Evolutionary conservation across 129 eudicot species (phyloP).

Genomic region (Flaveria robusta): DNA sequence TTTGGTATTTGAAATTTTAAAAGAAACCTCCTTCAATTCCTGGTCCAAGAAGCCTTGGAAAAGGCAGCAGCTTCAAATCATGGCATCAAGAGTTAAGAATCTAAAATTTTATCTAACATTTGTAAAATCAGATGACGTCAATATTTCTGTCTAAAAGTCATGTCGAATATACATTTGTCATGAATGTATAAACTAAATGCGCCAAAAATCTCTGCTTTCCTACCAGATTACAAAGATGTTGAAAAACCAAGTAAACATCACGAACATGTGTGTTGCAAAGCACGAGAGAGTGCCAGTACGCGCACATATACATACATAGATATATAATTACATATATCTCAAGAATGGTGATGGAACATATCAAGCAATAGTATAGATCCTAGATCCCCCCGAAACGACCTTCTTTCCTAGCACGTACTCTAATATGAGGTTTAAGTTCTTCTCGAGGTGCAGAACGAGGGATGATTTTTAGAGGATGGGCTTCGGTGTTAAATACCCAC

Average conservation of each 20-base stretch:
- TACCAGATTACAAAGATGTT: neutral
- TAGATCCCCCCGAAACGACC: constrained; percentile 65
- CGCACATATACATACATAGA: neutral
- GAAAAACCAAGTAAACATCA: constrained; percentile 5
- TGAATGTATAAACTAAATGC: neutral
- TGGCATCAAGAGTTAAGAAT: neutral
- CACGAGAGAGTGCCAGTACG: neutral
- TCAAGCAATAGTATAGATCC: constrained; percentile 7
- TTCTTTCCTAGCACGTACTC: constrained; percentile 71
- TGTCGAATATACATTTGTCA: constrained; percentile 4
- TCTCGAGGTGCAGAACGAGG: constrained; percentile 42
- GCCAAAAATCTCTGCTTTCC: neutral
- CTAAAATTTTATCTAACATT: neutral
- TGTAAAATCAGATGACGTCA: neutral
- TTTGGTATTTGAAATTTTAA: too few relatives aligned
- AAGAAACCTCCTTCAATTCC: neutral
- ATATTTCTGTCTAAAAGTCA: neutral
- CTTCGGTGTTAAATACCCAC: constrained; percentile 99
- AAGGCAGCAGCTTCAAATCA: neutral
- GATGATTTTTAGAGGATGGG: constrained; percentile 83
- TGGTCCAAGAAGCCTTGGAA: neutral
- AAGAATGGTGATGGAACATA: constrained; percentile 3
- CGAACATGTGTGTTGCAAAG: neutral
- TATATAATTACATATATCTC: neutral
- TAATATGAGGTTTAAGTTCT: constrained; percentile 38